Percentiles rank a stretch among this genome's conserved stretches.
Conservation (phyloP, 208 protist genomes). For the Leishmania tarentolae region DNA sequence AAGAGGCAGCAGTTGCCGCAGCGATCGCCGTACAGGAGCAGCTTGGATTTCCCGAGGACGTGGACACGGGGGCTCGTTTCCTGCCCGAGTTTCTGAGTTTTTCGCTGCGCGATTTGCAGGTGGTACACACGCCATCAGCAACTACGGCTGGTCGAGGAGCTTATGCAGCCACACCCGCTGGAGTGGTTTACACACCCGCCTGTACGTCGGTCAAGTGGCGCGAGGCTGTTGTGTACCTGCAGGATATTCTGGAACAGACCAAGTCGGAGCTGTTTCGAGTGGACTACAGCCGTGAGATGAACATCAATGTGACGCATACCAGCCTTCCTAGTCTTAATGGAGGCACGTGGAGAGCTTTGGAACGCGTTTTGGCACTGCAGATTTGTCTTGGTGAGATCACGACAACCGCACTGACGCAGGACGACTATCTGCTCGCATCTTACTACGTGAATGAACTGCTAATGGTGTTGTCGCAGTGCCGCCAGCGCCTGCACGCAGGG, state of each 20-base stretch:
- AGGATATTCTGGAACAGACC: slow-evolving; percentile 31
- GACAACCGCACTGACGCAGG: slow-evolving; percentile 39
- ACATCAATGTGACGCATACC: slow-evolving; percentile 27
- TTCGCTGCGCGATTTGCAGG: slow-evolving; percentile 33
- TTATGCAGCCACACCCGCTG: background rate
- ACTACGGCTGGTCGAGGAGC: background rate
- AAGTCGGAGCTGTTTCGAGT: slow-evolving; percentile 41
- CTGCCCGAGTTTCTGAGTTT: slow-evolving; percentile 35
- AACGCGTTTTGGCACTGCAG: slow-evolving; percentile 27
- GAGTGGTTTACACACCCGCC: background rate
- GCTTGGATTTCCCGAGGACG: slow-evolving; percentile 33
- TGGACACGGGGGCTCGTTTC: slow-evolving; percentile 22
- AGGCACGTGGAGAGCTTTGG: slow-evolving; percentile 15
- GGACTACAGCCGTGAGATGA: slow-evolving; percentile 44
- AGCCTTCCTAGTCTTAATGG: background rate
- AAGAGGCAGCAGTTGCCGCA: background rate
- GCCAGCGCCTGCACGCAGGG: slow-evolving; percentile 25
- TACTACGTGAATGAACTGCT: slow-evolving; percentile 34
- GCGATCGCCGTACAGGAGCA: slow-evolving; percentile 13
- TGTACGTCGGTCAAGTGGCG: slow-evolving; percentile 33
- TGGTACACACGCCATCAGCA: slow-evolving; percentile 15
- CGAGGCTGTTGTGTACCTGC: slow-evolving; percentile 33
- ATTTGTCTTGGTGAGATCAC: slow-evolving; percentile 35
- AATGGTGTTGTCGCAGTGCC: slow-evolving; percentile 19
- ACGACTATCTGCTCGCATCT: slow-evolving; percentile 39